Evolutionary conservation across 2,329 filamentous ascomycete genomes (phyloP).

Genomic region (Plenodomus biglobosus): DNA sequence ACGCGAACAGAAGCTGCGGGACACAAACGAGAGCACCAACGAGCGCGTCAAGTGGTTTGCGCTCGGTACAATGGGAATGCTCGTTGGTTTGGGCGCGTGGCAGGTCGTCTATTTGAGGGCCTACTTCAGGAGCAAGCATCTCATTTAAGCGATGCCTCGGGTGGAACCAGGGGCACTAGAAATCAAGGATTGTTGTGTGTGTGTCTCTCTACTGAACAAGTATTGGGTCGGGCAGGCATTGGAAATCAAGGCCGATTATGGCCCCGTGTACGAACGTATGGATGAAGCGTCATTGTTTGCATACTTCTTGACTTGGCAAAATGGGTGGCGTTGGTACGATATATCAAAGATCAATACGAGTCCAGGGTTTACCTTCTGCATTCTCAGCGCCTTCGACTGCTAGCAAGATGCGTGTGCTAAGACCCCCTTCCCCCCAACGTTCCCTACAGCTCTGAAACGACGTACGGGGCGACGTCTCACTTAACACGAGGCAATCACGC

Average conservation of each 20-base stretch:
- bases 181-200: neutral
- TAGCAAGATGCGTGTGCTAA: no score
- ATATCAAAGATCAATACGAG: slow-evolving; percentile 2
- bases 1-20: slow-evolving; percentile 91
- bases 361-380: neutral
- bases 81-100: slow-evolving; percentile 88
- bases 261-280: slow-evolving; percentile 23
- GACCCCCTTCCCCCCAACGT: no score
- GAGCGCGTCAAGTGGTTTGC: slow-evolving; percentile 99
- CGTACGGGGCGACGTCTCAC: no score
- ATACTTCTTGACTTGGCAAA: slow-evolving; percentile 18
- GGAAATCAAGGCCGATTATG: neutral
- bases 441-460: no score
- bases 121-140: slow-evolving; percentile 72
- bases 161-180: neutral
- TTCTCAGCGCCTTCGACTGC: no score
- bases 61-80: slow-evolving; percentile 85
- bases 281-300: slow-evolving; percentile 14
- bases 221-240: neutral
- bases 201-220: slow-evolving; percentile 5
- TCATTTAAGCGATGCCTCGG: slow-evolving; percentile 44
- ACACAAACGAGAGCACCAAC: slow-evolving; percentile 99
- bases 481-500: no score
- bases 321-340: slow-evolving; percentile 28
- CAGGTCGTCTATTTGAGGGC: slow-evolving; percentile 97